phyloP scores from a whole-genome alignment of 1,284 basidiomycete genomes.

The Sutorius eximius region DNA sequence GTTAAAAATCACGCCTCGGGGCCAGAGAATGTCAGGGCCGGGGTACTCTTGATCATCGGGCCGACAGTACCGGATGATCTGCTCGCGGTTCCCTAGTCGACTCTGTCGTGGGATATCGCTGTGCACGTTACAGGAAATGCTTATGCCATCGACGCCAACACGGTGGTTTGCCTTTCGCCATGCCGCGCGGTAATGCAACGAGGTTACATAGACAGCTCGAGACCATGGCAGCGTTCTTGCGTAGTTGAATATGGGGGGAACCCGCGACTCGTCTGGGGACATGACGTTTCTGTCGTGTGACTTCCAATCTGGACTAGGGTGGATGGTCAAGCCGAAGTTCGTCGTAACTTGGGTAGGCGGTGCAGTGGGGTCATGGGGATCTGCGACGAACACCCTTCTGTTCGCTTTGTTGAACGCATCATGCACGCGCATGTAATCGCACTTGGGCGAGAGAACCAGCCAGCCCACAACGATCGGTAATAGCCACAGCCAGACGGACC shows the following conservation, averaged over 20 bases:
- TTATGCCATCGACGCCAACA: conserved; percentile 1
- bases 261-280: conserved; percentile 24
- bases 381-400: conserved; percentile 6
- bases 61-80: conserved; percentile 32
- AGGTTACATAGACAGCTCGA: conserved; percentile 18
- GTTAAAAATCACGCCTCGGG: conserved; percentile 30
- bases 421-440: conserved; percentile 35
- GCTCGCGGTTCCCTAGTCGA: conserved; percentile 26
- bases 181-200: conserved; percentile 23
- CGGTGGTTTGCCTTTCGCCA: conserved; percentile 10
- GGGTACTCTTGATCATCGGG: conserved; percentile 4
- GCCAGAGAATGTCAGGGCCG: conserved; percentile 22
- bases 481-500: conserved; percentile 43
- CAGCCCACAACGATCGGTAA: conserved; percentile 43
- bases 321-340: conserved; percentile 26
- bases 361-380: neutral
- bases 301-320: conserved; percentile 7
- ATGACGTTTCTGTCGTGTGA: neutral
- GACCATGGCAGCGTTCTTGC: conserved; percentile 31
- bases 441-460: conserved; percentile 44
- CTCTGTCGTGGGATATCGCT: conserved; percentile 8
- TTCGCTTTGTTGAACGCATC: conserved; percentile 37
- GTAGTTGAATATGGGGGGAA: conserved; percentile 35
- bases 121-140: neutral
- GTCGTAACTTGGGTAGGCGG: neutral